Conservation (phyloP, 1,139 yeast genomes). For the Komagataea norvegica region DNA sequence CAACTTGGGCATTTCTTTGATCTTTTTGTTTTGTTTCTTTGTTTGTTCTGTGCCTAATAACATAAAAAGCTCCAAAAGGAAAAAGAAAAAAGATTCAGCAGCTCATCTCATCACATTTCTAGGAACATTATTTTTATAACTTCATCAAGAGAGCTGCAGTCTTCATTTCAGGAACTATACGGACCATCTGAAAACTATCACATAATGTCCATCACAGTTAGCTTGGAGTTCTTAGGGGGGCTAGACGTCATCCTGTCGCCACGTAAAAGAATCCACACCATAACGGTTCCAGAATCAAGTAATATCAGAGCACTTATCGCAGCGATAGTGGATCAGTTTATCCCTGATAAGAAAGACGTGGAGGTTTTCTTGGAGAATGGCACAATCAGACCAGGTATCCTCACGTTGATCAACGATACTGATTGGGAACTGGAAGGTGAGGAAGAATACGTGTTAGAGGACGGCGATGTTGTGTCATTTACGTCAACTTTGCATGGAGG, state of each 20-base stretch:
- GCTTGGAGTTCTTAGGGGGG: conserved; percentile 15
- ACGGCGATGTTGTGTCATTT: conserved; percentile 76
- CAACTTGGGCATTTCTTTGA: background rate
- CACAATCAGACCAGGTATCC: conserved; percentile 75
- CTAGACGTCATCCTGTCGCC: conserved; percentile 15
- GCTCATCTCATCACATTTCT: no score
- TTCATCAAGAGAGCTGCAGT: no score
- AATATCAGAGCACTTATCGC: conserved; percentile 42
- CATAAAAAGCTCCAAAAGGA: background rate
- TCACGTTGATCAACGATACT: conserved; percentile 87
- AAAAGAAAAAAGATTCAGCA: no score
- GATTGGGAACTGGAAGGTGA: conserved; percentile 97
- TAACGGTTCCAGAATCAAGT: no score
- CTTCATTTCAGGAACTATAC: no score
- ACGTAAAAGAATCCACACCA: conserved; percentile 9
- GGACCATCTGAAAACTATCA: no score
- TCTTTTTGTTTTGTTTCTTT: background rate
- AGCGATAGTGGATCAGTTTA: conserved; percentile 49
- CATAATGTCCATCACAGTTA: conserved; percentile 3
- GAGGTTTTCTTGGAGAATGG: conserved; percentile 81
- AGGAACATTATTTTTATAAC: no score
- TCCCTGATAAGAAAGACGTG: conserved; percentile 57
- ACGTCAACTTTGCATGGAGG: conserved; percentile 97
- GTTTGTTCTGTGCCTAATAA: background rate
- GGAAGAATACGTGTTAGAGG: conserved; percentile 69